Base-by-base conservation (phyloP, 2,329 filamentous ascomycete genomes). In the Talaromyces sp. region DNA sequence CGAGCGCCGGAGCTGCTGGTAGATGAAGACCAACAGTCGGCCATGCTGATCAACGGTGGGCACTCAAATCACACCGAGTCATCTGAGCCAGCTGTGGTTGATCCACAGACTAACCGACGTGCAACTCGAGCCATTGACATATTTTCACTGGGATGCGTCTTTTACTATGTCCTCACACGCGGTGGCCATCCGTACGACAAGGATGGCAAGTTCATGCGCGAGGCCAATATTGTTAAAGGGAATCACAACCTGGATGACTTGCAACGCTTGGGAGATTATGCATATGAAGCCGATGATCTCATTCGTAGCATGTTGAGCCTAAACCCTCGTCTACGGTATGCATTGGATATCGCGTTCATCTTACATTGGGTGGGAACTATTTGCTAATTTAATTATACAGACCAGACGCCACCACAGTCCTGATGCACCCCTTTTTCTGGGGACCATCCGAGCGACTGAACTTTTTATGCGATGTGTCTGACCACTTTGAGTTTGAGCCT, bases 381-480 rank as follows among this genome's bases (percentile, higher is more conserved):
- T 60, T 21, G 56, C 58, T 58, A 61, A 62, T 62, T 61, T 67
- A 49, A 53, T 17, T n/a, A 24, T 24, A 11, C 55, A 75, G 77
- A 17, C 93, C 96, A 0, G 86, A 86, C 27, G 90, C 93, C 0
- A 81, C 83, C 17, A 86, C 93, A 31, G 89, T 97, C 60, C 86
- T 97, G 81, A 87, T 90, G 0, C 95, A 99, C 69, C 95, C 95
- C 0, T 99, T 98, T 80, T 99, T 99, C 81, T 99, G 95, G 95
- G 81, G 89, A 0, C 78, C 91, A 0, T 93, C 96, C 72, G 95
- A 96, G 72, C 87, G 93, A 9, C 85, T 99, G 7, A 86, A 86
- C 10, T 99, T 99, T 75, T 82, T 99, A n/a, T 96, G 93, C 70
- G 93, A 97, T 65, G 92, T 96, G 9, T 97, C 92, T 0, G 95